phyloP scores from a whole-genome alignment of 768 basidiomycete species.

The Pseudohyphozyma bogoriensis region DNA sequence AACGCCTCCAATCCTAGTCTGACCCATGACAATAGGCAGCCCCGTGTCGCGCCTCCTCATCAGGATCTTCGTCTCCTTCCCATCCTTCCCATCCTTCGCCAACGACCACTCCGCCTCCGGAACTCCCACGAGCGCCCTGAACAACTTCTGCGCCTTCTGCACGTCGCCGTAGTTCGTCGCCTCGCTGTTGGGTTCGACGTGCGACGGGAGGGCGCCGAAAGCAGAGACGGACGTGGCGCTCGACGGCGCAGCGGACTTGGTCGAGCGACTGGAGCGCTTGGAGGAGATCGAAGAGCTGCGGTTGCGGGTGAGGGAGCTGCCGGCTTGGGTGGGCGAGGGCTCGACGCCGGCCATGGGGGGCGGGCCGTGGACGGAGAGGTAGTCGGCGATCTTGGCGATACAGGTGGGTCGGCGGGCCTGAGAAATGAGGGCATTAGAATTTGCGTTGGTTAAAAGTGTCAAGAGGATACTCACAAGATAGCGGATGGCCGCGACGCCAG shows the following conservation, averaged over 20 bases:
- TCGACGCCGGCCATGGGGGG: slow-evolving; percentile 7
- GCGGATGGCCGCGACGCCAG: slow-evolving; percentile 19
- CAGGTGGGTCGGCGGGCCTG: slow-evolving; percentile 19
- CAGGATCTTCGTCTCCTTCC: slow-evolving; percentile 11
- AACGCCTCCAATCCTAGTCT: slow-evolving; percentile 9
- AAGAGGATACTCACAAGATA: slow-evolving; percentile 12
- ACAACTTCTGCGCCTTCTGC: slow-evolving; percentile 12
- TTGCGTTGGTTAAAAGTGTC: too few relatives aligned
- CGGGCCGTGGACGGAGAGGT: slow-evolving; percentile 21
- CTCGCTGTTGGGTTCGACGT: slow-evolving; percentile 10
- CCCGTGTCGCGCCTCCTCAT: background rate
- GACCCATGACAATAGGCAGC: slow-evolving; percentile 23
- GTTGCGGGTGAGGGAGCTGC: background rate
- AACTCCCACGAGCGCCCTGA: slow-evolving; percentile 14
- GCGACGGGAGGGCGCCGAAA: slow-evolving; percentile 12
- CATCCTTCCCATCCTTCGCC: slow-evolving; percentile 8
- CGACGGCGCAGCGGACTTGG: background rate
- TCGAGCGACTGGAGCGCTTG: background rate
- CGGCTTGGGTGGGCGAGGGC: background rate
- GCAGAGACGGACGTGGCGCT: background rate
- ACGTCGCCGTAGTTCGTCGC: background rate
- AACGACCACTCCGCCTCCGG: slow-evolving; percentile 13
- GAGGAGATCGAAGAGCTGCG: slow-evolving; percentile 5
- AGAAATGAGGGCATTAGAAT: background rate
- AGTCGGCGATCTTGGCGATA: slow-evolving; percentile 18